Evolutionary conservation across 139 green algal species (phyloP).

Genomic region (Tetraselmis chui): DNA sequence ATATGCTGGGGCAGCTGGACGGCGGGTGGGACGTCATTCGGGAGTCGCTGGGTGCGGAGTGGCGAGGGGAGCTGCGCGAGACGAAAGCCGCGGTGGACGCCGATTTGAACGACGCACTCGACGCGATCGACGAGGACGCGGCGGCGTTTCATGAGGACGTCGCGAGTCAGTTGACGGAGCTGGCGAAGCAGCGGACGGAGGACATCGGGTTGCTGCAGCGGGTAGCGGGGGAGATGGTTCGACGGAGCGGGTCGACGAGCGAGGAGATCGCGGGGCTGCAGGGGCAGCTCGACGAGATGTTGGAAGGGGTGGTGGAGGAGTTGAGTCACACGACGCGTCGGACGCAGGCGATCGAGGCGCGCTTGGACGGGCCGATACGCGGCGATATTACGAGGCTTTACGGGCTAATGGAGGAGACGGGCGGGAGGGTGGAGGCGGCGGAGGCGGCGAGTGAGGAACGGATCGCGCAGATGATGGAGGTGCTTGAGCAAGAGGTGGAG

Average conservation of each 20-base stretch:
- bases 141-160: not conserved
- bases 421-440: not conserved
- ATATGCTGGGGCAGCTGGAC: not conserved
- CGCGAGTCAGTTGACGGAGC: not conserved
- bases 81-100: not conserved
- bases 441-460: not conserved
- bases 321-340: not conserved
- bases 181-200: not conserved
- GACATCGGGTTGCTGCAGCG: not conserved
- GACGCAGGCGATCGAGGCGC: not conserved
- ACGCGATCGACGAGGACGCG: not conserved
- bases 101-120: not conserved
- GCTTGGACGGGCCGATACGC: not conserved
- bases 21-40: not conserved
- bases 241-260: not conserved
- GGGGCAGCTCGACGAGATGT: not conserved
- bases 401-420: not conserved
- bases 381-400: not conserved
- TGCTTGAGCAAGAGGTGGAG: not conserved
- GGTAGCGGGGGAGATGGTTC: not conserved
- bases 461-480: not conserved
- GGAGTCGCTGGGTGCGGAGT: not conserved
- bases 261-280: not conserved
- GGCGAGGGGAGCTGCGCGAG: not conserved
- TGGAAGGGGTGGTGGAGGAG: not conserved